These are phyloP conservation scores for Xylaria curta DNA, from an alignment of 495 filamentous ascomycete species.

Conservation along the genomic window DNA sequence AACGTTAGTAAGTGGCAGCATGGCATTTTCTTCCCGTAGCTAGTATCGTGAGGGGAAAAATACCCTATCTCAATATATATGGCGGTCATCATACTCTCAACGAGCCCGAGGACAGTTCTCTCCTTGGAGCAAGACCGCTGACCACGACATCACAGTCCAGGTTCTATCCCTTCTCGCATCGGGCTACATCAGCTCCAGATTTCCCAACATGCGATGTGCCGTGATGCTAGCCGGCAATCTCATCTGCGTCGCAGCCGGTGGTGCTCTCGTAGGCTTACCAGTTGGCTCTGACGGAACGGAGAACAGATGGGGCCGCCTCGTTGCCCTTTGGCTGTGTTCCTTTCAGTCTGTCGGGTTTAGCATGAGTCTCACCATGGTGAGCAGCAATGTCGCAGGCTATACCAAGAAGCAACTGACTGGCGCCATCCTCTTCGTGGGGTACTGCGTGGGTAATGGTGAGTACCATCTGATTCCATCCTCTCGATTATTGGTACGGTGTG, in stretches of 20 bases:
- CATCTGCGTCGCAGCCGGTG: constrained; percentile 49
- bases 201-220: constrained; percentile 47
- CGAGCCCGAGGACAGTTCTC: neutral
- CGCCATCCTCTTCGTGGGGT: constrained; percentile 58
- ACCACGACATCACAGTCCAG: constrained; percentile 35
- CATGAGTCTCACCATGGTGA: constrained; percentile 49
- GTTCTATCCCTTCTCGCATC: constrained; percentile 46
- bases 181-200: constrained; percentile 48
- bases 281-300: constrained; percentile 42
- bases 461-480: neutral
- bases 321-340: constrained; percentile 53
- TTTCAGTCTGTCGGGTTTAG: constrained; percentile 51
- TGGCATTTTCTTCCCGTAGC: neutral
- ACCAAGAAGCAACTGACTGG: constrained; percentile 63
- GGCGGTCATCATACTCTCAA: neutral
- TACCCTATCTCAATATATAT: neutral
- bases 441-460: constrained; percentile 60
- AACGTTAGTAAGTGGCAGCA: constrained; percentile 32
- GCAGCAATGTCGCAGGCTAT: constrained; percentile 60
- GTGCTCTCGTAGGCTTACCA: constrained; percentile 41
- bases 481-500: neutral
- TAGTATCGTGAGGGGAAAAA: neutral
- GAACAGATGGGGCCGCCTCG: constrained; percentile 61
- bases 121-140: neutral
- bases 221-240: constrained; percentile 49